A percentile compares a stretch with the other conserved stretches of the same genome.
These are phyloP conservation scores for Psidium guajava DNA, from an alignment of 345 rosid genomes.

Conservation along the genomic window DNA sequence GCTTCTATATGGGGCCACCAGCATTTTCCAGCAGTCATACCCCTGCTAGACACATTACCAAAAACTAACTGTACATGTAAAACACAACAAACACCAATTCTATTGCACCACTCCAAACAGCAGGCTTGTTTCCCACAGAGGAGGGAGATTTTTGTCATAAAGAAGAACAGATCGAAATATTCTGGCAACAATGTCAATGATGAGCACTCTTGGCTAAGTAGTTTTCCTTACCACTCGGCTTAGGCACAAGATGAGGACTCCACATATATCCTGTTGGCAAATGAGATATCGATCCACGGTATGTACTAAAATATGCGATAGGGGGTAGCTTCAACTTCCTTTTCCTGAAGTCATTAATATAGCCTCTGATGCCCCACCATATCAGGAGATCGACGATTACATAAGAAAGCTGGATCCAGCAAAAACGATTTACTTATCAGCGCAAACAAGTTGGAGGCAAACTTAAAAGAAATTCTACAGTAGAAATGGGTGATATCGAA, in stretches of 20 bases:
- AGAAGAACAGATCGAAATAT: neutral
- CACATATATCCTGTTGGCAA: conserved; percentile 97
- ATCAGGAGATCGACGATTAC: conserved; percentile 85
- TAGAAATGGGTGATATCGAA: neutral
- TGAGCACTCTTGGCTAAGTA: neutral
- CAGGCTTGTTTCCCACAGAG: neutral
- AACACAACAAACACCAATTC: neutral
- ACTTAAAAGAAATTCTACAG: neutral
- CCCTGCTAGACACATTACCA: neutral
- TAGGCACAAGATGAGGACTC: conserved; percentile 96
- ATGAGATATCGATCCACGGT: conserved; percentile 91
- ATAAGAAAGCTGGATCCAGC: conserved; percentile 66
- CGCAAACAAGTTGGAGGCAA: neutral
- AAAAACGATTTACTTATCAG: neutral
- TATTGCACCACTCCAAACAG: neutral
- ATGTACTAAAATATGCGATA: conserved; percentile 90
- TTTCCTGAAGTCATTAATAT: conserved; percentile 89
- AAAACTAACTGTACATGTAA: neutral
- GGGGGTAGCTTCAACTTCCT: conserved; percentile 76
- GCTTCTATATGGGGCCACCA: neutral
- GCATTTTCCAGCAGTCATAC: neutral
- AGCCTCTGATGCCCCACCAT: conserved; percentile 96
- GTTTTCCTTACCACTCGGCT: conserved; percentile 66
- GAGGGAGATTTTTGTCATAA: neutral
- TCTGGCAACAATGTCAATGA: neutral